Base-by-base conservation (phyloP, 768 basidiomycete genomes). In the Holtermannia corniformis region DNA sequence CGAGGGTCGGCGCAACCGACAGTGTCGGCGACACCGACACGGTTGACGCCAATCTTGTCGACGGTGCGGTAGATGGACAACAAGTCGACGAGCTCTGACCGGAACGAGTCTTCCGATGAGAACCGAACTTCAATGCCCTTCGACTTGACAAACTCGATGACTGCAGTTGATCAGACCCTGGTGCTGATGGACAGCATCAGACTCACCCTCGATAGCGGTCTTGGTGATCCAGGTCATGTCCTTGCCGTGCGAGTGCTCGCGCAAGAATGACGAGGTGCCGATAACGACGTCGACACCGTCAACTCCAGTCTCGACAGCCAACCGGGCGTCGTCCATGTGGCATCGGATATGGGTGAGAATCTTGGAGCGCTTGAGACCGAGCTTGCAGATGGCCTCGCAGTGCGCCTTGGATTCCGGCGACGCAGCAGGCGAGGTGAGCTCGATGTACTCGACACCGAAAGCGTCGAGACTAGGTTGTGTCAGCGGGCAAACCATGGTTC, bases 141-240 rank as follows among this genome's bases (percentile, higher is more conserved):
- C 78, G 87, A 91, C 80, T 99, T 99, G 81, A 99, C 93, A 65
- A 85, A 99, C 65, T 93, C 82, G 75, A 99, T 99, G 63, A 99
- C 95, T 73, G 96, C 92, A 65, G 96, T 90, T 37, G 7, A 16
- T 37, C 32, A 37, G 32, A 7, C 16, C 16, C 16, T 7, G 16
- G 10, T 37, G 7, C 32, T 37, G 32, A 37, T 37, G 32, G 16
- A 7, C 32, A 41, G 14, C 5, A n/a, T n/a, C 16, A 7, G 32
- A 37, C 32, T 37, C 32, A 37, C 10, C 20, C 10, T n/a, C 25
- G 24, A 21, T 26, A 50, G 25, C 28, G 20, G 60, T 64, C 73
- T 92, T 96, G 78, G 93, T 93, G 77, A 99, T 99, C 77, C 95
- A 99, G 44, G 88, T 77, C 89, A 99, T 99, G 74, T 97, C 95